Conservation (phyloP, 1,139 yeast species). For the Blastobotrys indianensis region DNA sequence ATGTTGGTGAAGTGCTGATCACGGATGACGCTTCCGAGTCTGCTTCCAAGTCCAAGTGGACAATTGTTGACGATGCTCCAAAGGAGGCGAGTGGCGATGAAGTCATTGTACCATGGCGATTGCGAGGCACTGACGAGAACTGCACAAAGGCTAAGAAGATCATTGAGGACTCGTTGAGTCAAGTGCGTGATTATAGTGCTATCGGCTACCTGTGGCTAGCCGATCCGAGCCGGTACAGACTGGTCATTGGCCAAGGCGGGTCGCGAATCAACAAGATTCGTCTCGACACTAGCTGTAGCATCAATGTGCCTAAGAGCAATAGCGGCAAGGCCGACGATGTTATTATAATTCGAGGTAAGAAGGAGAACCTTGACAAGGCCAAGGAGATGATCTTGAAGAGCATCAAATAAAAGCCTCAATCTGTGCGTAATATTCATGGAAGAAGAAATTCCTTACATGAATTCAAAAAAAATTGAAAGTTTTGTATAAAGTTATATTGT, state of each 20-base stretch:
- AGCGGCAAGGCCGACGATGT: slow-evolving; percentile 40
- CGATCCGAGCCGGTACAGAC: slow-evolving; percentile 44
- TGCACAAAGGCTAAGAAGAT: slow-evolving; percentile 30
- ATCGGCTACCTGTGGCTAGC: slow-evolving; percentile 48
- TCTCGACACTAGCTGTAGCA: slow-evolving; percentile 50
- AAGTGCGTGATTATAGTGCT: slow-evolving; percentile 35
- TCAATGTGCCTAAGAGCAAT: slow-evolving; percentile 57
- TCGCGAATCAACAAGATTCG: slow-evolving; percentile 59
- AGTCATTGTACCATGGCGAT: slow-evolving; percentile 35
- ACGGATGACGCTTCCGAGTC: slow-evolving; percentile 20
- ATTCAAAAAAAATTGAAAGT: no score
- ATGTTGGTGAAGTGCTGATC: slow-evolving; percentile 36
- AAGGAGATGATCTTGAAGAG: slow-evolving; percentile 33
- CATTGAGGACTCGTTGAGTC: slow-evolving; percentile 33
- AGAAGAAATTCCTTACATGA: no score
- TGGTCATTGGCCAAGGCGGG: slow-evolving; percentile 75
- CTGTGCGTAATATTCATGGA: neutral
- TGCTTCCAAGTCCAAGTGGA: slow-evolving; percentile 26
- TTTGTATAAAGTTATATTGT: no score
- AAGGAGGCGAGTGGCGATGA: slow-evolving; percentile 32
- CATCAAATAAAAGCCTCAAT: neutral
- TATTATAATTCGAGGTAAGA: slow-evolving; percentile 31
- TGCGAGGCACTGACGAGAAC: slow-evolving; percentile 35
- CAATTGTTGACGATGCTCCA: slow-evolving; percentile 22
- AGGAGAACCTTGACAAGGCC: slow-evolving; percentile 45